Evolutionary conservation across 1,284 basidiomycete species (phyloP).

Genomic region (Moesziomyces sp.): DNA sequence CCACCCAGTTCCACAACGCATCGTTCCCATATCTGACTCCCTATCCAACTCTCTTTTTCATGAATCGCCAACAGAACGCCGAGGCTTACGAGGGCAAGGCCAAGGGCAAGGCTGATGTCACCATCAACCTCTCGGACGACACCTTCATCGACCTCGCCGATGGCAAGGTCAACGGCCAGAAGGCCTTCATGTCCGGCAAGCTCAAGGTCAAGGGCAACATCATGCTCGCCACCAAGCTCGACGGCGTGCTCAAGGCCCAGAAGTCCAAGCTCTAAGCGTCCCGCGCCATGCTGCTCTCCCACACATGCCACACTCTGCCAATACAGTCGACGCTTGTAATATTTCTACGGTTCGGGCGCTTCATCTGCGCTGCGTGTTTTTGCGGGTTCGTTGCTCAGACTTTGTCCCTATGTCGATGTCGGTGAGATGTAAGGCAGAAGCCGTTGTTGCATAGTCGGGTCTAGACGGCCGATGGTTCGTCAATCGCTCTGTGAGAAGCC

Average conservation of each 20-base stretch:
- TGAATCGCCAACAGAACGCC: conserved; percentile 38
- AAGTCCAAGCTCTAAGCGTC: conserved; percentile 61
- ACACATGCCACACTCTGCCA: not conserved
- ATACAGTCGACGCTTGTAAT: conserved; percentile 12
- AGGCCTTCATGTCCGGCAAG: conserved; percentile 68
- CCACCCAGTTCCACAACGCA: too few relatives aligned
- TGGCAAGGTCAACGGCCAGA: conserved; percentile 68
- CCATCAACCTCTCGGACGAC: conserved; percentile 66
- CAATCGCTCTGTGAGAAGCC: too few relatives aligned
- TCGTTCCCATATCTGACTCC: not conserved
- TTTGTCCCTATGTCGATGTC: too few relatives aligned
- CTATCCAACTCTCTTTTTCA: not conserved
- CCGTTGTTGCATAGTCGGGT: too few relatives aligned
- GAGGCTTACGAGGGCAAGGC: conserved; percentile 67
- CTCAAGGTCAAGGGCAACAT: conserved; percentile 67
- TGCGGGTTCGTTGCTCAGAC: not conserved
- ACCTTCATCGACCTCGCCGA: conserved; percentile 66
- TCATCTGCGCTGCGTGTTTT: not conserved
- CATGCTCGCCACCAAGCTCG: conserved; percentile 65
- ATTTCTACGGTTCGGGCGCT: not conserved
- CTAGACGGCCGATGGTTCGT: too few relatives aligned
- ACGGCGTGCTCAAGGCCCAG: conserved; percentile 62
- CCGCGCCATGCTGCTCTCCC: not conserved
- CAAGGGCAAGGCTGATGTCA: conserved; percentile 67
- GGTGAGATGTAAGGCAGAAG: too few relatives aligned